A percentile compares a stretch with the other conserved stretches of the same genome.
Evolutionary conservation across 345 rosid genomes (phyloP).

Genomic region (Eucalyptus leucophloia): DNA sequence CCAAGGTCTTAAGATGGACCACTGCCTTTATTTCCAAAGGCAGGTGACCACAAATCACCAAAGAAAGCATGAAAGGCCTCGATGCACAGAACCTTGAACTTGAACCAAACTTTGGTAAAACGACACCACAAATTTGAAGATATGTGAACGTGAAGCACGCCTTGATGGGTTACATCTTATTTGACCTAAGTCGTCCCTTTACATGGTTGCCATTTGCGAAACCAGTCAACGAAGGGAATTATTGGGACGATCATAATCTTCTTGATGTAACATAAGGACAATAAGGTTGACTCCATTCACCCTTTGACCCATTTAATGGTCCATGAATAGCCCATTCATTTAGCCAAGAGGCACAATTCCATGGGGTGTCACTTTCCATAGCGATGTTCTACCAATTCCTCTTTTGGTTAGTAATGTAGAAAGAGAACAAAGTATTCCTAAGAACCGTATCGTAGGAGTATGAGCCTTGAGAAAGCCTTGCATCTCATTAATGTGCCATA

Average conservation of each 20-base stretch:
- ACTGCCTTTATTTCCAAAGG: not conserved
- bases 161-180: not conserved
- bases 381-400: not conserved
- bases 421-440: not conserved
- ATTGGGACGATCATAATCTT: not conserved
- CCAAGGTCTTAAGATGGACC: not conserved
- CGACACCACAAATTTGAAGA: not conserved
- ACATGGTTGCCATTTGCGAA: not conserved
- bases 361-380: not conserved
- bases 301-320: not conserved
- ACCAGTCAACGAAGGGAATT: not conserved
- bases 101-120: not conserved
- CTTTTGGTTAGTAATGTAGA: not conserved
- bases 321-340: not conserved
- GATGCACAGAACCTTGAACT: not conserved
- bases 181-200: not conserved
- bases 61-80: not conserved
- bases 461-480: not conserved
- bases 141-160: not conserved
- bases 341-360: not conserved
- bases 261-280: not conserved
- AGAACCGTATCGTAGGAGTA: not conserved
- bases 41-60: not conserved
- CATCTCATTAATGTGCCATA: not conserved
- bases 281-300: not conserved